phyloP scores from a whole-genome alignment of 202 grass and related monocot species.

The Elaeis oleifera region DNA sequence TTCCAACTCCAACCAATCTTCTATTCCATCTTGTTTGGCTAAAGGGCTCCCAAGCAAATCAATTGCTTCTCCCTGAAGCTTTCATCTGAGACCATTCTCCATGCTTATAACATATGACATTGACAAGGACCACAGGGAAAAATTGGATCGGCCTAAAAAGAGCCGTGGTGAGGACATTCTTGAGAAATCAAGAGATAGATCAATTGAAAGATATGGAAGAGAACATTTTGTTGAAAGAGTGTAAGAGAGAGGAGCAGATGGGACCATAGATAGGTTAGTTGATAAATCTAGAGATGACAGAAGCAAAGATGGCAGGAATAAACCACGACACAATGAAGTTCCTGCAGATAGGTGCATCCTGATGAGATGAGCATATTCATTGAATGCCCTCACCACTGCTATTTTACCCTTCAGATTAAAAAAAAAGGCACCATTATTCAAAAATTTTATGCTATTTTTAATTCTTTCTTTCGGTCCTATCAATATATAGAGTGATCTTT shows the following conservation, averaged over 20 bases:
- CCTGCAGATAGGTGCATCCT: conserved; percentile 38
- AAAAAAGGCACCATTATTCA: too few relatives aligned
- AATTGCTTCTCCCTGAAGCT: too few relatives aligned
- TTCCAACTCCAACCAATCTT: too few relatives aligned
- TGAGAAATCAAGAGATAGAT: conserved; percentile 54
- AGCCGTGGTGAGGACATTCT: conserved; percentile 45
- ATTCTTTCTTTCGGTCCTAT: too few relatives aligned
- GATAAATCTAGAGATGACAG: conserved; percentile 86
- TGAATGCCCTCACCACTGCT: too few relatives aligned
- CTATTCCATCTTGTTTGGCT: too few relatives aligned
- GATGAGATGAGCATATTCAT: conserved; percentile 47
- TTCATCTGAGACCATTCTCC: too few relatives aligned
- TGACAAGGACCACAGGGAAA: conserved; percentile 40
- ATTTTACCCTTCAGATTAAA: too few relatives aligned
- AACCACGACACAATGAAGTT: conserved; percentile 50
- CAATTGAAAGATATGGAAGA: conserved; percentile 39
- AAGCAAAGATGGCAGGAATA: conserved; percentile 73
- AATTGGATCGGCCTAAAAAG: conserved; percentile 40
- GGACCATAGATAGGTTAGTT: conserved; percentile 18
- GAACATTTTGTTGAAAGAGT: conserved; percentile 55
- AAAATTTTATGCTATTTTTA: too few relatives aligned
- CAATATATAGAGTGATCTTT: too few relatives aligned
- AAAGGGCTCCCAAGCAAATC: too few relatives aligned
- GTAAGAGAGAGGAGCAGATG: conserved; percentile 63
- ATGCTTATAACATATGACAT: too few relatives aligned